Percentiles rank a stretch among this genome's conserved stretches.
These are phyloP conservation scores for Albugo laibachii DNA, from an alignment of 352 stramenopile species.

Conservation along the genomic window DNA sequence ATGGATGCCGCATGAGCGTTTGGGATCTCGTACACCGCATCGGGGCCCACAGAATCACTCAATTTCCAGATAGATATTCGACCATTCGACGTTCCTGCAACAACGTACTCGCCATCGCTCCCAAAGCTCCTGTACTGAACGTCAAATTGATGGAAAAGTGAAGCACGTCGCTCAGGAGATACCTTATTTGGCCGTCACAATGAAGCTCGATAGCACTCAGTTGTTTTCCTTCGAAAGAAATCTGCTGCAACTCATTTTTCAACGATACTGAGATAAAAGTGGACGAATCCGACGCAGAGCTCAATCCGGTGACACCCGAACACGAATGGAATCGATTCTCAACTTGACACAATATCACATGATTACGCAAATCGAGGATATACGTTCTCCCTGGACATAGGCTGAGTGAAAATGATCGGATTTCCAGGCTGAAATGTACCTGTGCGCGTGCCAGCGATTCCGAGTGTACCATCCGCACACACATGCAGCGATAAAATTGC, in stretches of 20 bases:
- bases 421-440: constrained; percentile 10
- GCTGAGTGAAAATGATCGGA: background rate
- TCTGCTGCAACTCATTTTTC: constrained; percentile 44
- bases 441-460: constrained; percentile 36
- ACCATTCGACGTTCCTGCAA: constrained; percentile 49
- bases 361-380: constrained; percentile 41
- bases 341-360: constrained; percentile 40
- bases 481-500: constrained; percentile 44
- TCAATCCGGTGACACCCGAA: constrained; percentile 34
- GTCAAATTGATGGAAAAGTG: background rate
- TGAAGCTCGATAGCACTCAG: constrained; percentile 35
- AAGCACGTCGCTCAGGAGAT: background rate
- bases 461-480: constrained; percentile 33
- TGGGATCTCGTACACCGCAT: constrained; percentile 37
- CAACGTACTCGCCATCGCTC: constrained; percentile 54
- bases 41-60: constrained; percentile 23
- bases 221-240: constrained; percentile 25
- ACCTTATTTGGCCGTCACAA: constrained; percentile 37
- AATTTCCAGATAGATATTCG: constrained; percentile 72
- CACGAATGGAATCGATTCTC: constrained; percentile 29
- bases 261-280: constrained; percentile 41
- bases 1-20: constrained; percentile 40
- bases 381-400: constrained; percentile 13
- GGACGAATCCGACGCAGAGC: constrained; percentile 20
- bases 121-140: constrained; percentile 36